Percentiles rank a stretch among this genome's conserved stretches.
Conservation (phyloP, 2,329 filamentous ascomycete species). For the Phaeosphaeria sp. region DNA sequence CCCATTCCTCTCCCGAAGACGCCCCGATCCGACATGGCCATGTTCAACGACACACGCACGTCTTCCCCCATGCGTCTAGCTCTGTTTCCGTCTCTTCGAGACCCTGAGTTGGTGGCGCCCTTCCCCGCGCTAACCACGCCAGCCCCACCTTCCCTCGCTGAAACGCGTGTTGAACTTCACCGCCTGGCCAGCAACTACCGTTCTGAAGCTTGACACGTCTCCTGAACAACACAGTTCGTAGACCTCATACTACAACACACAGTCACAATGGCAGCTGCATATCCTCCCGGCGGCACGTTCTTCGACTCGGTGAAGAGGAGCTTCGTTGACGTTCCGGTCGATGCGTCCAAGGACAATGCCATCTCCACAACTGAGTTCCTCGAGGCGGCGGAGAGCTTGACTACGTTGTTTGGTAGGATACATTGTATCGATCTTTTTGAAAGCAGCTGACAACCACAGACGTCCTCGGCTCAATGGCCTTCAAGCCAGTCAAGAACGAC, state of each 20-base stretch:
- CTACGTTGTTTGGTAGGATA: constrained; percentile 79
- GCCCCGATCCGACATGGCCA: not conserved
- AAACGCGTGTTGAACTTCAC: constrained; percentile 21
- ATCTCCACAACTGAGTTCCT: constrained; percentile 88
- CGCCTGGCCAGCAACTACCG: constrained; percentile 14
- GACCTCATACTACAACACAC: not conserved
- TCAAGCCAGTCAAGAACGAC: constrained; percentile 89
- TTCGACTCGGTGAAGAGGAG: constrained; percentile 84
- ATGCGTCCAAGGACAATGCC: constrained; percentile 75
- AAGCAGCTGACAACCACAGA: constrained; percentile 50
- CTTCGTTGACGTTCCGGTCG: constrained; percentile 82
- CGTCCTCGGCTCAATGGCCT: constrained; percentile 72
- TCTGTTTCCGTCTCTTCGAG: constrained; percentile 4
- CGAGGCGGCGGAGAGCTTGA: constrained; percentile 85
- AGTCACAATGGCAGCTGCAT: constrained; percentile 37
- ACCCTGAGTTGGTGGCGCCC: constrained; percentile 19
- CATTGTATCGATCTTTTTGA: not conserved
- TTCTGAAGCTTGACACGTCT: not conserved
- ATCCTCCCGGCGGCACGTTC: constrained; percentile 74
- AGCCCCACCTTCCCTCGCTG: constrained; percentile 21
- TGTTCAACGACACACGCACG: not conserved
- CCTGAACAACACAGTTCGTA: not conserved
- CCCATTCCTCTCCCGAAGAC: not conserved
- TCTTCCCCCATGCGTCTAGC: not conserved
- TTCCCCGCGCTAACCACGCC: constrained; percentile 26